Base-by-base conservation (phyloP, 2,329 filamentous ascomycete species). In the Dothidotthia symphoricarpi region DNA sequence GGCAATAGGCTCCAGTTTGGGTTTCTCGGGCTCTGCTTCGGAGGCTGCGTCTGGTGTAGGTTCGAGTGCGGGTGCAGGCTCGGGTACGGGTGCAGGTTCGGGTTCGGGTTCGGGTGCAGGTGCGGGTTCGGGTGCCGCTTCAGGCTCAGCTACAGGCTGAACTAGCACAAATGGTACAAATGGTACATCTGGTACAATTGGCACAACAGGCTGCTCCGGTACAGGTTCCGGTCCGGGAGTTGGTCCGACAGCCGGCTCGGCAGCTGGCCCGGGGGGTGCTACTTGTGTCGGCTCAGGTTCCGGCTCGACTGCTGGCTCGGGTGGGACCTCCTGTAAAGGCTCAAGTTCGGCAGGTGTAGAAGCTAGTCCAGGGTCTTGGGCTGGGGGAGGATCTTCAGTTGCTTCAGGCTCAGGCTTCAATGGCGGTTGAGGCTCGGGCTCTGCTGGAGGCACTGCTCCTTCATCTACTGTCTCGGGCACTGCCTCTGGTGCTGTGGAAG, bases 381-480 rank as follows among this genome's bases (percentile, higher is more conserved):
- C 39, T 28, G 38, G 35, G 12, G 37, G 26, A 16, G 28, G 17
- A 12, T 28, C 19, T 8, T 29, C 17, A 19, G 35, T 36, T 8
- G 31, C 15, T 11, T 38, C 14, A 32, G 17, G 12, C 16, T 39
- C 34, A 24, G 29, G 41, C 19, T 37, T 34, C 15, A 16, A 7
- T 28, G 36, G 27, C 30, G 43, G 40, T 31, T 36, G 31, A n/a
- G 45, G 31, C 17, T 44, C 28, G 11, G 34, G 30, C 9, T 30
- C 39, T 22, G 26, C 16, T 9, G 28, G n/a, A 28, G 37, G 34
- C 25, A 42, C 27, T 16, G 33, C 24, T 31, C 24, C 25, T 22
- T 22, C 24, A 26, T 31, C 29, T 19, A 24, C 6, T 2, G 25
- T n/a, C n/a, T n/a, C 39, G 14, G 34, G 24, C 24, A 40, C 37